These are phyloP conservation scores for Phytophthora chlamydospora DNA, from an alignment of 352 stramenopile species.

Conservation along the genomic window DNA sequence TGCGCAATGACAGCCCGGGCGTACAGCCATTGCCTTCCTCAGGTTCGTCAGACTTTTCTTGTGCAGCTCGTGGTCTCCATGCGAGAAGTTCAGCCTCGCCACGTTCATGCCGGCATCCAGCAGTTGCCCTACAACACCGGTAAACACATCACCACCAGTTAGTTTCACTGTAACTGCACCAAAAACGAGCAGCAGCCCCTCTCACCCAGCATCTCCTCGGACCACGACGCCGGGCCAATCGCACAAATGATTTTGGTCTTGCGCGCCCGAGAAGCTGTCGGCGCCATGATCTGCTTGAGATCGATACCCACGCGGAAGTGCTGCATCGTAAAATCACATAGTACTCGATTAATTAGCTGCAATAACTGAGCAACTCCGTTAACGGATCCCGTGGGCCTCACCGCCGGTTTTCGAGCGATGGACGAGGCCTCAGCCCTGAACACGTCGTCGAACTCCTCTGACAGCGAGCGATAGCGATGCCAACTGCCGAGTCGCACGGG, in stretches of 20 bases:
- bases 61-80: slow-evolving; percentile 97
- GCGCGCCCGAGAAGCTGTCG: slow-evolving; percentile 55
- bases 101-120: slow-evolving; percentile 96
- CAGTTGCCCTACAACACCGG: slow-evolving; percentile 49
- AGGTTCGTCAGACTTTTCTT: slow-evolving; percentile 92
- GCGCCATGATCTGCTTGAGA: slow-evolving; percentile 73
- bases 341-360: slow-evolving; percentile 7
- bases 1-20: slow-evolving; percentile 84
- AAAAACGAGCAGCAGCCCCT: background rate
- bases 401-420: slow-evolving; percentile 41
- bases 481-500: slow-evolving; percentile 71
- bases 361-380: slow-evolving; percentile 15
- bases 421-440: slow-evolving; percentile 46
- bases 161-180: background rate
- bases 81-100: slow-evolving; percentile 99
- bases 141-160: slow-evolving; percentile 7
- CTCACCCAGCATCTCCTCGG: slow-evolving; percentile 93
- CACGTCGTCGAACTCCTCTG: slow-evolving; percentile 61
- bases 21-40: slow-evolving; percentile 64
- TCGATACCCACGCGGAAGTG: slow-evolving; percentile 76
- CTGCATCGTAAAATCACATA: slow-evolving; percentile 27
- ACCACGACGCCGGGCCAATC: slow-evolving; percentile 97
- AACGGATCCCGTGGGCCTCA: slow-evolving; percentile 25
- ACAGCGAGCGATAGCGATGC: slow-evolving; percentile 65
- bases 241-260: slow-evolving; percentile 99